These are phyloP conservation scores for Fusarium albosuccineum DNA, from an alignment of 2,329 filamentous ascomycete species.

Conservation along the genomic window DNA sequence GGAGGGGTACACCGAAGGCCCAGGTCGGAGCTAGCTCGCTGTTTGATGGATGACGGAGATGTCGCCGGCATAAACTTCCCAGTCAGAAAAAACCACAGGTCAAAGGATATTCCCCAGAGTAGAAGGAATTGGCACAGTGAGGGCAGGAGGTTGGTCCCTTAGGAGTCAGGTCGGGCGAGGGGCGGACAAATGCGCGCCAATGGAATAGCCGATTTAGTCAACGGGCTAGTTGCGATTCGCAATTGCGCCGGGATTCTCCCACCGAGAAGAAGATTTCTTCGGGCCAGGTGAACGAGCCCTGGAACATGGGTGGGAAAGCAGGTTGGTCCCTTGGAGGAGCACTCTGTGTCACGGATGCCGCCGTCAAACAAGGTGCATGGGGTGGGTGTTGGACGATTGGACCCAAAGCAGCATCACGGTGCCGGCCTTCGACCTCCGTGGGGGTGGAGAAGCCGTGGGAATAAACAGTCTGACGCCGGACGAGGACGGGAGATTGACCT, in stretches of 20 bases:
- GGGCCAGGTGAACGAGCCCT: slow-evolving; percentile 24
- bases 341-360: slow-evolving; percentile 19
- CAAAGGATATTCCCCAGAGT: slow-evolving; percentile 9
- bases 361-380: slow-evolving; percentile 23
- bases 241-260: slow-evolving; percentile 36
- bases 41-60: slow-evolving; percentile 18
- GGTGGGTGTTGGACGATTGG: slow-evolving; percentile 22
- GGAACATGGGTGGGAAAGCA: slow-evolving; percentile 19
- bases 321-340: slow-evolving; percentile 19
- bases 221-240: slow-evolving; percentile 33
- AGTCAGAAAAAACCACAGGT: slow-evolving; percentile 12
- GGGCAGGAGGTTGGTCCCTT: slow-evolving; percentile 20
- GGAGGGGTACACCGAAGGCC: slow-evolving; percentile 44
- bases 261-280: slow-evolving; percentile 24
- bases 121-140: background rate
- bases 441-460: slow-evolving; percentile 42
- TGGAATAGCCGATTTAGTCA: slow-evolving; percentile 41
- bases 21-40: slow-evolving; percentile 43
- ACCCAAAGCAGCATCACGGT: slow-evolving; percentile 18
- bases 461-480: slow-evolving; percentile 34
- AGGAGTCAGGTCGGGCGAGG: slow-evolving; percentile 28
- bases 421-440: slow-evolving; percentile 47
- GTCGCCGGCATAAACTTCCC: slow-evolving; percentile 30
- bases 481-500: slow-evolving; percentile 30
- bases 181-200: slow-evolving; percentile 46